Percentiles rank a stretch among this genome's conserved stretches.
These are phyloP conservation scores for Colletotrichum navitas DNA, from an alignment of 2,329 filamentous ascomycete genomes.

Conservation along the genomic window DNA sequence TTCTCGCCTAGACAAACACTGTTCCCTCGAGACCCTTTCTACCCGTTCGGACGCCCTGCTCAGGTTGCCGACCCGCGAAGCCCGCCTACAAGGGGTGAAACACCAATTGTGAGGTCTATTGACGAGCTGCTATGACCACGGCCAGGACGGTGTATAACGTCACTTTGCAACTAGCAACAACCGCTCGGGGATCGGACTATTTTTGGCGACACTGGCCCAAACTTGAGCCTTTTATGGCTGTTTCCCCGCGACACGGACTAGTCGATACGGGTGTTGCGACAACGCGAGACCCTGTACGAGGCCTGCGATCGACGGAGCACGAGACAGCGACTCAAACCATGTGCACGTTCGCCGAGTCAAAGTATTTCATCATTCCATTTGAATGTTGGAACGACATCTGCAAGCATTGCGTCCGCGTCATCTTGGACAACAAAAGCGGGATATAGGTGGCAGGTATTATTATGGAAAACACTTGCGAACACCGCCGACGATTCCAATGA, in stretches of 20 bases:
- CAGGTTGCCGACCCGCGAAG: slow-evolving; percentile 76
- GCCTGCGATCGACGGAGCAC: neutral
- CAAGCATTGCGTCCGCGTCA: slow-evolving; percentile 1
- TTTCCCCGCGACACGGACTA: slow-evolving; percentile 23
- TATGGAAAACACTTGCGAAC: neutral
- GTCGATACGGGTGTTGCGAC: slow-evolving; percentile 9
- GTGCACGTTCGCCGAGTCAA: slow-evolving; percentile 10
- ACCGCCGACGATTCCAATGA: neutral
- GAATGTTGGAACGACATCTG: slow-evolving; percentile 20
- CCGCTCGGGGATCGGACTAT: slow-evolving; percentile 18
- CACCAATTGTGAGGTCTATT: slow-evolving; percentile 82
- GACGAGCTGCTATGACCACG: slow-evolving; percentile 76
- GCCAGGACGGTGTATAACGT: slow-evolving; percentile 29
- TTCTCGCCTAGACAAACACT: slow-evolving; percentile 66
- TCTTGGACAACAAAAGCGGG: neutral
- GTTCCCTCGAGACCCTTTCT: slow-evolving; percentile 67
- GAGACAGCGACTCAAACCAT: slow-evolving; percentile 10
- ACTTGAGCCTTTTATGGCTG: slow-evolving; percentile 21
- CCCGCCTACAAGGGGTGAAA: slow-evolving; percentile 79
- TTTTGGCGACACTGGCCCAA: slow-evolving; percentile 28
- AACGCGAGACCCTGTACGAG: slow-evolving; percentile 8
- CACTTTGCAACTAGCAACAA: slow-evolving; percentile 30
- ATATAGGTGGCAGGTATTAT: neutral
- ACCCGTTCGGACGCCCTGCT: slow-evolving; percentile 63
- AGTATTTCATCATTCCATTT: neutral